Percentiles rank a stretch among this genome's conserved stretches.
Conservation (phyloP, 2,329 filamentous ascomycete genomes). For the Talaromyces sp. region DNA sequence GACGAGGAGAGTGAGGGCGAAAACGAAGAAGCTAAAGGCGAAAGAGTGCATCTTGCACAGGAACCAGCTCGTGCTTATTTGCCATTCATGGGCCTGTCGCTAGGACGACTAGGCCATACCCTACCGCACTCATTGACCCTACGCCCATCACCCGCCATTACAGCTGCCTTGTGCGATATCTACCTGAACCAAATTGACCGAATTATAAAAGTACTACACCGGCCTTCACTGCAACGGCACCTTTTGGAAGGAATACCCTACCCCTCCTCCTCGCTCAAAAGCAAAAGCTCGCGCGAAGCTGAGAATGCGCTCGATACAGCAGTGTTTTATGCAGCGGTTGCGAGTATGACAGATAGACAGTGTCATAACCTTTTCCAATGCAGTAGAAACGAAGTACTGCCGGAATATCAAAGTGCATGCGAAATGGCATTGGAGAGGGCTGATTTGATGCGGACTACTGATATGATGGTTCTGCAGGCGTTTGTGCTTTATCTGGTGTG, state of each 20-base stretch:
- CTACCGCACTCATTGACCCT: slow-evolving; percentile 7
- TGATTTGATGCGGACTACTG: slow-evolving; percentile 19
- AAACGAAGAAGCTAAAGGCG: neutral
- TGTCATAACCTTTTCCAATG: slow-evolving; percentile 18
- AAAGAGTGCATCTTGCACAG: neutral
- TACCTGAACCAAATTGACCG: slow-evolving; percentile 24
- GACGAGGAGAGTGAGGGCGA: neutral
- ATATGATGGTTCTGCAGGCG: slow-evolving; percentile 24
- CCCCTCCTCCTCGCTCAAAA: neutral
- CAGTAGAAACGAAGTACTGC: slow-evolving; percentile 12
- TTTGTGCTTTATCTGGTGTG: slow-evolving; percentile 26
- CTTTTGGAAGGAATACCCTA: slow-evolving; percentile 19
- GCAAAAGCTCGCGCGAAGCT: slow-evolving; percentile 1
- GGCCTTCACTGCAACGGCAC: slow-evolving; percentile 21
- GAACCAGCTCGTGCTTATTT: neutral
- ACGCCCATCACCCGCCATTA: slow-evolving; percentile 6
- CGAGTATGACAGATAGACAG: slow-evolving; percentile 22
- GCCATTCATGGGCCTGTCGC: slow-evolving; percentile 5
- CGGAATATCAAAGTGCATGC: slow-evolving; percentile 19
- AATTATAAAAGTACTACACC: slow-evolving; percentile 23
- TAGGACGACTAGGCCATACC: neutral
- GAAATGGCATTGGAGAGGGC: slow-evolving; percentile 21
- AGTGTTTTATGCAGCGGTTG: slow-evolving; percentile 22
- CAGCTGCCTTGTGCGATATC: slow-evolving; percentile 17
- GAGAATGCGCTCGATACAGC: slow-evolving; percentile 21